Evolutionary conservation across 2,329 filamentous ascomycete species (phyloP).

Genomic region (Ophiostoma pallidulum): DNA sequence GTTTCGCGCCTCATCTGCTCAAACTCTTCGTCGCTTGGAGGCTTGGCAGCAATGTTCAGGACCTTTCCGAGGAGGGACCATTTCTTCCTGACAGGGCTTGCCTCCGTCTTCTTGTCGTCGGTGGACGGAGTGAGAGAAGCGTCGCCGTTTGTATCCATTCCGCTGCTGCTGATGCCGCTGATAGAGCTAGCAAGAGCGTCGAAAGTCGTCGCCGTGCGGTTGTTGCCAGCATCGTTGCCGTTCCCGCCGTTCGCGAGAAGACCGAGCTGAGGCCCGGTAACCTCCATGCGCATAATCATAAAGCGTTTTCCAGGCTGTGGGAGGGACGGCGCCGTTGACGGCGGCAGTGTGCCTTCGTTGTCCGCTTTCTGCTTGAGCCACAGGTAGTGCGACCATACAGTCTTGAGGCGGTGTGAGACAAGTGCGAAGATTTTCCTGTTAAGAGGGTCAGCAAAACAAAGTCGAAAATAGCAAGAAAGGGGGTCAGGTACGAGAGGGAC

Average conservation of each 20-base stretch:
- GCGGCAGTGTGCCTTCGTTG: constrained; percentile 40
- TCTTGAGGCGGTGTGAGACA: constrained; percentile 58
- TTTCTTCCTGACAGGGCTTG: constrained; percentile 41
- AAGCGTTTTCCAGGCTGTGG: constrained; percentile 79
- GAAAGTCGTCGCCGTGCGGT: constrained; percentile 4
- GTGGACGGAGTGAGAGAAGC: not conserved
- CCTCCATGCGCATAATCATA: constrained; percentile 77
- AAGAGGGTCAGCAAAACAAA: not conserved
- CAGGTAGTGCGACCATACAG: constrained; percentile 70
- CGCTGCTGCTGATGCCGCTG: not conserved
- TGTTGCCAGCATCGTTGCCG: not conserved
- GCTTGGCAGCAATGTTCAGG: constrained; percentile 34
- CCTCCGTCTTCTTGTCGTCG: constrained; percentile 19
- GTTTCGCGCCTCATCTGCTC: constrained; percentile 42
- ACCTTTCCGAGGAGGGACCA: constrained; percentile 58
- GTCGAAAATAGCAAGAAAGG: not conserved
- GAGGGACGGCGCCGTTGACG: constrained; percentile 72
- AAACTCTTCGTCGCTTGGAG: constrained; percentile 33
- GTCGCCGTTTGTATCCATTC: constrained; percentile 13
- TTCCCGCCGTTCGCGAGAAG: constrained; percentile 20
- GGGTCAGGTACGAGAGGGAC: not conserved
- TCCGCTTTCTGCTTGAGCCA: constrained; percentile 62
- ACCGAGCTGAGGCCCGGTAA: constrained; percentile 37
- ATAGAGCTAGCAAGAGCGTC: constrained; percentile 10
- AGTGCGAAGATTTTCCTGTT: constrained; percentile 58